Base-by-base conservation (phyloP, 495 filamentous ascomycete genomes). In the Trichoderma asperelloides region DNA sequence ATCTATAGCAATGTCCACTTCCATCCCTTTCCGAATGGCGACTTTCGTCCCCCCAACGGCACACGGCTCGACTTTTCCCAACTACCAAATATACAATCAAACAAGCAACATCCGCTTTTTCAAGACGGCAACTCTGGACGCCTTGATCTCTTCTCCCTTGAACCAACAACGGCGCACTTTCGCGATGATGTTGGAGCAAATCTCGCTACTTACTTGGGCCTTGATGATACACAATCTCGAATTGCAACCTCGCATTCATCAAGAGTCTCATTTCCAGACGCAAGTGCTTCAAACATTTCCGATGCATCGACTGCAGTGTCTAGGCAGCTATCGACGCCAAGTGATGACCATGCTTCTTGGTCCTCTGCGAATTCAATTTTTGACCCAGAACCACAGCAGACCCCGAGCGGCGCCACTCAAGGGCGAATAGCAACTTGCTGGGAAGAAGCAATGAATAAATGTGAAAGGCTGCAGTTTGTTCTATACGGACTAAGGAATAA, bases 401-500 rank as follows among this genome's bases (percentile, higher is more conserved):
- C 60, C 5, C 13, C 55, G 23, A 63, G 23, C 9, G 28, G 6
- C 7, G 11, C 60, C 23, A 23, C 60, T 6, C 60, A 33, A 3
- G 28, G 27, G 2, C 60, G 23, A 23, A n/a, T 33, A 18, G 28
- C 60, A 30, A 33, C 27, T 16, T 63, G 60, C 28, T 40, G 28
- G 60, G 60, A 40, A 63, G 60, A 40, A 63, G 60, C 60, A 0
- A 18, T 40, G 16, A 63, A 8, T 27, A 40, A 63, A 27, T 63
- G 28, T 11, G 28, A 40, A 18, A 23, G n/a, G 15, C 28, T 40
- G 13, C 28, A 40, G 7, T 63, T 40, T 40, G 13, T 40, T 33
- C 60, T 33, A 3, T n/a, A 33, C 7, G 28, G 60, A 18, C 15
- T 63, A 21, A 40, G 28, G 27, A 40, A 62, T 40, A 75, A 74